Evolutionary conservation across 2,329 filamentous ascomycete genomes (phyloP).

Genomic region (Harringtonia aguacate): DNA sequence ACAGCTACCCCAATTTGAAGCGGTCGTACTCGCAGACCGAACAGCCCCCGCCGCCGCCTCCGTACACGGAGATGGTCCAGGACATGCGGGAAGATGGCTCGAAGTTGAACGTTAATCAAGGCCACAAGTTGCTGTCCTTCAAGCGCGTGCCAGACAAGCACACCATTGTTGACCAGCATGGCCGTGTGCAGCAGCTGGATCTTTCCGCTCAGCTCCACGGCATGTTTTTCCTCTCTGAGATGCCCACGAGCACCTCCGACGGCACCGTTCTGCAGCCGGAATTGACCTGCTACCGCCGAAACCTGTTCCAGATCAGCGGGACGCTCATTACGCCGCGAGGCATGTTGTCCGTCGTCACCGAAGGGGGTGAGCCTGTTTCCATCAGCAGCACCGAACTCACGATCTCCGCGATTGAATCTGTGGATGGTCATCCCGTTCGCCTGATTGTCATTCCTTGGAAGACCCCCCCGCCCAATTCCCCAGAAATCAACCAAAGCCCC

Average conservation of each 20-base stretch:
- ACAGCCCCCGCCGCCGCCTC: conserved; percentile 23
- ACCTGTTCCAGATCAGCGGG: conserved; percentile 92
- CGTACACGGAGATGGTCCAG: conserved; percentile 51
- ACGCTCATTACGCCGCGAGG: conserved; percentile 71
- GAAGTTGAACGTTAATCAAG: conserved; percentile 46
- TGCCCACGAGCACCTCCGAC: conserved; percentile 52
- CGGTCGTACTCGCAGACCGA: conserved; percentile 46
- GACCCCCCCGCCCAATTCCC: conserved; percentile 71
- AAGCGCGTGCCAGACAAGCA: conserved; percentile 47
- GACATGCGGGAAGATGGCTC: conserved; percentile 48
- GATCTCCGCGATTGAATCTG: conserved; percentile 88
- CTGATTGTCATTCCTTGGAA: conserved; percentile 98
- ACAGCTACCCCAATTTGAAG: conserved; percentile 46
- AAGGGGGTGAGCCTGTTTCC: conserved; percentile 73
- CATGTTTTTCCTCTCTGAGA: conserved; percentile 83
- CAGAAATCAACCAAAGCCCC: conserved; percentile 49
- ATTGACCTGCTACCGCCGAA: conserved; percentile 89
- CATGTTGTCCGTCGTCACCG: conserved; percentile 69
- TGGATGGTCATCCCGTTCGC: conserved; percentile 83
- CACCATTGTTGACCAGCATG: conserved; percentile 49
- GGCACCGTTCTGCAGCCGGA: conserved; percentile 58
- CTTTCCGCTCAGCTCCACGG: conserved; percentile 67
- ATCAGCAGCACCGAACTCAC: conserved; percentile 76
- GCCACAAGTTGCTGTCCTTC: conserved; percentile 51
- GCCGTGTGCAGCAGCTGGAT: conserved; percentile 50